These are phyloP conservation scores for Sporothrix euskadiensis DNA, from an alignment of 2,329 filamentous ascomycete species.

Conservation along the genomic window DNA sequence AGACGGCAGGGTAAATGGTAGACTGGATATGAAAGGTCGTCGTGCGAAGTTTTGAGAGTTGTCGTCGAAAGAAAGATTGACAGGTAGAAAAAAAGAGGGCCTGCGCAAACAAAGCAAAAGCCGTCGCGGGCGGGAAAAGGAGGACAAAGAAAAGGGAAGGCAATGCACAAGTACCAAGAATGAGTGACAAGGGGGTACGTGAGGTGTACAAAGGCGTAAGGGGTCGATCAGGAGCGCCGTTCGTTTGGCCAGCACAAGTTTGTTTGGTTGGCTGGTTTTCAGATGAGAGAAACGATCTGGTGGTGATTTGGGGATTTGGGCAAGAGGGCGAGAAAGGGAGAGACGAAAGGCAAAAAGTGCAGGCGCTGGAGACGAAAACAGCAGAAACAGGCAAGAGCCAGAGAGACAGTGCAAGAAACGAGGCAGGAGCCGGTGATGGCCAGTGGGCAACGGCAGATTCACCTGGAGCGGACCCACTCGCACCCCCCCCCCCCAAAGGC, in stretches of 20 bases:
- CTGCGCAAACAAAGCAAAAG: not conserved
- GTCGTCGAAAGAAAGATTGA: conserved; percentile 1
- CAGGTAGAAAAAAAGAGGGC: not conserved
- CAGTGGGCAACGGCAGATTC: conserved; percentile 4
- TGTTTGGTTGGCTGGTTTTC: not conserved
- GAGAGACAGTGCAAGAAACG: not conserved
- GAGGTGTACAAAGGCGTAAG: conserved; percentile 4
- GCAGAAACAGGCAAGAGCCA: not conserved
- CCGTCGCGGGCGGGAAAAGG: not conserved
- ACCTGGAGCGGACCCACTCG: conserved; percentile 1
- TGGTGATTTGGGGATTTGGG: not conserved
- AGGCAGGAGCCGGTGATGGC: conserved; percentile 7
- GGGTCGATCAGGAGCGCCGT: conserved; percentile 14
- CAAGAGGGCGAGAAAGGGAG: not conserved
- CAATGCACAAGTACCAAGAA: not conserved
- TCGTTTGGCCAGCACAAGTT: not conserved
- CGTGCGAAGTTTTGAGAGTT: not conserved
- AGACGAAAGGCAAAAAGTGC: not conserved
- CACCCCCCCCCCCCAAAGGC: not conserved
- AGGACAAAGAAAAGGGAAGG: not conserved
- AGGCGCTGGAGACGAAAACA: conserved; percentile 10
- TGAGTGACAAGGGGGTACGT: conserved; percentile 13
- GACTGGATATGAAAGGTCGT: not conserved
- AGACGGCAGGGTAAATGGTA: not conserved
- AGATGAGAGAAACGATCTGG: not conserved